Evolutionary conservation across 2,329 filamentous ascomycete species (phyloP), one percentile per base, ranked within the genome.

Genomic region (Fusarium compactum): DNA sequence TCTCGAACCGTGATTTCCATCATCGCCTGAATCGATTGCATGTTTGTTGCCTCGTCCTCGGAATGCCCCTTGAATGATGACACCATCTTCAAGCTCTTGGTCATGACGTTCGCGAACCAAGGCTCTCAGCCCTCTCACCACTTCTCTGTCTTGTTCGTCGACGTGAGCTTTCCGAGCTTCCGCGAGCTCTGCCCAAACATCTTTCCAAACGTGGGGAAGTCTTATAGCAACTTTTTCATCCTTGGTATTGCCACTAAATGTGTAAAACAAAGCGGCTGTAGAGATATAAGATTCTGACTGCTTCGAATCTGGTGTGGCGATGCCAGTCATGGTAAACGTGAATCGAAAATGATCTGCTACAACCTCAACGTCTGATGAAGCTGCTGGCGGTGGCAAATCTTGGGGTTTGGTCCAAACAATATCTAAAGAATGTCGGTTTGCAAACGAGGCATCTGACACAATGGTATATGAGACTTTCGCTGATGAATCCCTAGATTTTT

Each of bases 231-330:
- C 88, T 78, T 97, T 98, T 69, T 97, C 94, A 76, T 98, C 95
- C 73, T 93, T 96, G 0, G 88, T 81, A 18, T 90, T 92, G n/a
- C 88, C 86, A 3, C 90, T 89, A 70, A 94, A 97, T 1, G 97
- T 85, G 43, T 92, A 86, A 78, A 97, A 98, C 3, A 99, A 82
- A 3, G 92, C 93, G 15, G 89, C 85, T 0, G 94, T 97, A 8
- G 94, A 92, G 44, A 96, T 87, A 73, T 91, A 98, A 2, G 91
- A 91, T 79, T 98, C 95, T 8, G 96, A 97, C 77, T 99, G 95
- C 69, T 90, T 89, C 15, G 85, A 73, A 56, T 94, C 91, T 1
- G 94, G 89, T 0, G 94, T 91, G 14, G 94, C 92, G 45, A 97
- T 80, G 0, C 86, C 85, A 6, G 82, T 85, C 91, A 98, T 97